Evolutionary conservation across 1,284 basidiomycete genomes (phyloP), one percentile per base, ranked within the genome.

Genomic region (Pseudozyma hubeiensis): DNA sequence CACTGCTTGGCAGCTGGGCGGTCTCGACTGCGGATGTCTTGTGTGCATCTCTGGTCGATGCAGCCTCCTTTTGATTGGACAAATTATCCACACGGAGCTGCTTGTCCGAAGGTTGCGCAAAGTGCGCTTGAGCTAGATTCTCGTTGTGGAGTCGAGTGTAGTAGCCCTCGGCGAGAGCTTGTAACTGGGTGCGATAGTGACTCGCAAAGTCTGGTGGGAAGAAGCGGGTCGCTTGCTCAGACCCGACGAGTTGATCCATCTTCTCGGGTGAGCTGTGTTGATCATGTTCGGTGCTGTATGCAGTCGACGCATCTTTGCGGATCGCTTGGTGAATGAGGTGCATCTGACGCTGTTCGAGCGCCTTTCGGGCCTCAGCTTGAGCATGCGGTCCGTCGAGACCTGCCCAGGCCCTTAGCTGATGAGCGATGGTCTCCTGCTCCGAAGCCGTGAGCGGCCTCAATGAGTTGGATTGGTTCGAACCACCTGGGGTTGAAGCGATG

Each of bases 151-250:
- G 50, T 8, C 68, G 63, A 13, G 69, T 64, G 51, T 81, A 81
- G 65, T 81, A 82, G 24, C 79, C 79, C 34, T 79, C 77, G 10
- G 79, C 71, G 16, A 82, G 64, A 0, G 79, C 73, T n/a, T 70
- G 73, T 1, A 82, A 73, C 58, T 81, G 80, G 8, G 77, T 72
- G 37, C 72, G 66, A 30, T 81, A 82, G 56, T 82, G 80, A 35
- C 79, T 79, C 8, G 80, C 80, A 72, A 81, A 77, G 63, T 82
- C 79, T 4, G 79, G 79, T 4, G 80, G 80, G 53, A 81, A 81
- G 64, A 80, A 77, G 33, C 63, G 64, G 8, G 65, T 29, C 5
- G 64, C 64, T 24, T 64, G 16, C 14, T 64, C 46, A 11, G 64
- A 59, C 8, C 58, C 60, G 31, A n/a, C 48, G 10, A 61, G 35